Evolutionary conservation across 1,284 basidiomycete species (phyloP).

Genomic region (Mycosarcoma maydis): DNA sequence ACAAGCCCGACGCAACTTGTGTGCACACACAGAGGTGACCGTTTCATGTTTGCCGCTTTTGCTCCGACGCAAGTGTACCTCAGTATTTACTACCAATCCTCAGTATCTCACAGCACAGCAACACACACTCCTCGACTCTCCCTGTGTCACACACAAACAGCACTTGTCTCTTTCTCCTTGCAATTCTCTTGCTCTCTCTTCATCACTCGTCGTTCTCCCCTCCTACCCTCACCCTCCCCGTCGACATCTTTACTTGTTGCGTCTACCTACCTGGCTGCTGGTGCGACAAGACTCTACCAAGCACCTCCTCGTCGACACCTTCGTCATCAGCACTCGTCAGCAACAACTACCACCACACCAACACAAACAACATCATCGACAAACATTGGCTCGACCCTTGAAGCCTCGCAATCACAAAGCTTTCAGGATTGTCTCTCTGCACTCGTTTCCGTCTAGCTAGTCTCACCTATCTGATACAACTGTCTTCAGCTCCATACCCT

Average conservation of each 20-base stretch:
- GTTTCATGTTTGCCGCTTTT: background rate
- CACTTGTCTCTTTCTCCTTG: background rate
- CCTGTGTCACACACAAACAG: slow-evolving; percentile 1
- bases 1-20: background rate
- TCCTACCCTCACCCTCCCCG: slow-evolving; percentile 1
- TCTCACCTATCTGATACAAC: background rate
- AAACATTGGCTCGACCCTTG: background rate
- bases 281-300: background rate
- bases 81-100: background rate
- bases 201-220: background rate
- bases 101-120: no score
- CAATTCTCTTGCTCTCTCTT: background rate
- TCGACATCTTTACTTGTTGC: background rate
- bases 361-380: background rate
- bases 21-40: background rate
- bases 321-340: background rate
- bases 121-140: background rate
- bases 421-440: background rate
- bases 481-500: background rate
- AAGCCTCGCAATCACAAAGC: background rate
- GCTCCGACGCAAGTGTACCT: background rate
- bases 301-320: background rate
- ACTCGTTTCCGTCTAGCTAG: background rate
- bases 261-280: no score
- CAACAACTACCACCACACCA: background rate